phyloP scores from a whole-genome alignment of 306 rosid genomes.

The Phaseolus lunatus region DNA sequence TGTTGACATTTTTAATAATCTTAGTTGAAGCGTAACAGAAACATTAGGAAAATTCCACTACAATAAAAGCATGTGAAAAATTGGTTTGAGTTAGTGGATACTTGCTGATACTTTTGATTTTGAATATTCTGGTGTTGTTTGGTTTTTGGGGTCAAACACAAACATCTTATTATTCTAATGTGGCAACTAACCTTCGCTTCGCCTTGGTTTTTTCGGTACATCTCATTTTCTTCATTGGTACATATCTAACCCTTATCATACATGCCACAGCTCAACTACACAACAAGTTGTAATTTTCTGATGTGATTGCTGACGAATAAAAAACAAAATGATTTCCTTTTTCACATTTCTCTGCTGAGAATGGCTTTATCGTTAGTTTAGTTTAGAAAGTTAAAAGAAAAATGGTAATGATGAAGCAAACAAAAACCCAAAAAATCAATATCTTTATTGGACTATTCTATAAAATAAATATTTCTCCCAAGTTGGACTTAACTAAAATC shows the following conservation, averaged over 20 bases:
- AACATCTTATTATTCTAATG: conserved; percentile 16
- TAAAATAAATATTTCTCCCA: neutral
- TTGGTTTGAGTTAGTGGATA: conserved; percentile 35
- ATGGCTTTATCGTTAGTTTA: conserved; percentile 1
- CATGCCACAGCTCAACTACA: neutral
- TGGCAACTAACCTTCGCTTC: conserved; percentile 26
- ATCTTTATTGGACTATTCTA: too few species aligned
- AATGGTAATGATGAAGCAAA: neutral
- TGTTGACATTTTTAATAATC: neutral
- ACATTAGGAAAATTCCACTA: conserved; percentile 24
- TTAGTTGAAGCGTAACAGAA: conserved; percentile 46
- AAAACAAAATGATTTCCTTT: neutral
- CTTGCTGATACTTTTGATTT: conserved; percentile 23
- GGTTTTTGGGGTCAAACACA: conserved; percentile 19
- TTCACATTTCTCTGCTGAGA: neutral
- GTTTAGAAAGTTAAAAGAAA: neutral
- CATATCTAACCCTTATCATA: neutral
- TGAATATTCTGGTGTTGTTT: neutral
- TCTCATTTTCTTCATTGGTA: conserved; percentile 8
- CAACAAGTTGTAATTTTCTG: conserved; percentile 19
- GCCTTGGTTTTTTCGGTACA: neutral
- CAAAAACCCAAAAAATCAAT: neutral
- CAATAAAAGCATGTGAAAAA: conserved; percentile 6
- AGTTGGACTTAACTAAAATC: neutral
- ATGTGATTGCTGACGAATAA: neutral